Evolutionary conservation across 305 asterid genomes (phyloP).

Genomic region (Coffea humblotiana): DNA sequence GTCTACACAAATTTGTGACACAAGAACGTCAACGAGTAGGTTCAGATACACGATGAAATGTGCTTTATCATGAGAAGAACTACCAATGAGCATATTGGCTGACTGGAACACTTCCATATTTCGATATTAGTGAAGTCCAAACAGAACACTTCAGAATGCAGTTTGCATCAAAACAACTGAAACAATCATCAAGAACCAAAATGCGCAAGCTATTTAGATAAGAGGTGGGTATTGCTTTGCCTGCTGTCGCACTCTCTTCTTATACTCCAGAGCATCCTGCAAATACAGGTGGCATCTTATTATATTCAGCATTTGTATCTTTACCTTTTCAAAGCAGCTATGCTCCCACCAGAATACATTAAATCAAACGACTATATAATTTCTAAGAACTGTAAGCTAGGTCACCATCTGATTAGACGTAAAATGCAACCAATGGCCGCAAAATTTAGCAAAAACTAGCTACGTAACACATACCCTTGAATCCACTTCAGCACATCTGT

Average conservation of each 20-base stretch:
- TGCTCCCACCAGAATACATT: neutral
- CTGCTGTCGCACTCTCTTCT: constrained; percentile 60
- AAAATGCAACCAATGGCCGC: neutral
- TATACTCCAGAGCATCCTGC: constrained; percentile 69
- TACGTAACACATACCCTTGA: neutral
- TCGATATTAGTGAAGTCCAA: constrained; percentile 1
- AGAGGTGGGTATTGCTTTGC: constrained; percentile 61
- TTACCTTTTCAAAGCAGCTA: neutral
- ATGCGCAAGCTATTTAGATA: constrained; percentile 25
- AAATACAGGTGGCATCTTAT: neutral
- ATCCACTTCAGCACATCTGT: neutral
- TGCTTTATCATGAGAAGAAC: neutral
- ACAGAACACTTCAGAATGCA: constrained; percentile 1
- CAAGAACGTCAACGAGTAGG: neutral
- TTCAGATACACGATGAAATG: neutral
- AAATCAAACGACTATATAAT: neutral
- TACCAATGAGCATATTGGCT: constrained; percentile 5
- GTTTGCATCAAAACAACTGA: constrained; percentile 2
- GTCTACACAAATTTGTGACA: neutral
- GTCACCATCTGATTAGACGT: neutral
- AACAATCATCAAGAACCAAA: constrained; percentile 12
- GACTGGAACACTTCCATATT: neutral
- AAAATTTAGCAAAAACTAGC: neutral
- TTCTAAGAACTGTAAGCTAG: neutral
- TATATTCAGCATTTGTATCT: neutral